phyloP scores from a whole-genome alignment of 371 early-diverging fungal genomes.

The Actinomucor elegans region DNA sequence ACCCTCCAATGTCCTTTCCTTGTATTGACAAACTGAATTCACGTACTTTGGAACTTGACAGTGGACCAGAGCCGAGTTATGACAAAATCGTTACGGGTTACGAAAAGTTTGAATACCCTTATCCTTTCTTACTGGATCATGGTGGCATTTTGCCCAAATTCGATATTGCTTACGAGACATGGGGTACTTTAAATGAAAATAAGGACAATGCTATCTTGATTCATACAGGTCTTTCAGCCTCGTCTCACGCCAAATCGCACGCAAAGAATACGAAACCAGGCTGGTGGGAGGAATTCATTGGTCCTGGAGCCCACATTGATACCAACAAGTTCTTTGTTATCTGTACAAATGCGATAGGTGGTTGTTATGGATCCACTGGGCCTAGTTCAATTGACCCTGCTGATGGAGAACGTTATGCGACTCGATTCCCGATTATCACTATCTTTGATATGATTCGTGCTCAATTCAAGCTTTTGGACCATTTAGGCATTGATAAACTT shows the following conservation, averaged over 20 bases:
- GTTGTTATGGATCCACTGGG: constrained; percentile 89
- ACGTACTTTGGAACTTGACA: constrained; percentile 68
- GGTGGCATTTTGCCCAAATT: constrained; percentile 81
- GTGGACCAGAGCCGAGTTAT: constrained; percentile 88
- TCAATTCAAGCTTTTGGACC: constrained; percentile 83
- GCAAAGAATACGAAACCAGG: constrained; percentile 77
- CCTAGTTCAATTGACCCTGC: constrained; percentile 77
- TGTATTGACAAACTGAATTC: constrained; percentile 73
- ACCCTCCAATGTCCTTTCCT: constrained; percentile 75
- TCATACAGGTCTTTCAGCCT: constrained; percentile 86
- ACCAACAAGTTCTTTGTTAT: constrained; percentile 87
- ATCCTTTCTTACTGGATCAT: constrained; percentile 78
- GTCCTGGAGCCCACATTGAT: constrained; percentile 79
- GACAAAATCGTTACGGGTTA: constrained; percentile 85
- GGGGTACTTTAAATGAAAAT: constrained; percentile 75
- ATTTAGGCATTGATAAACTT: constrained; percentile 75
- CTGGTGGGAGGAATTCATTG: constrained; percentile 98
- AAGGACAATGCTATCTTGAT: constrained; percentile 77
- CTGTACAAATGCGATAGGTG: constrained; percentile 87
- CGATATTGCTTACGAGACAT: constrained; percentile 84
- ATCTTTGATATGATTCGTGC: constrained; percentile 95
- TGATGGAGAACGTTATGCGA: constrained; percentile 78
- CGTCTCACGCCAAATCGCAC: constrained; percentile 83
- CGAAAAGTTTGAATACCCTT: constrained; percentile 59
- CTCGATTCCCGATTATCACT: constrained; percentile 89